Evolutionary conservation across 768 basidiomycete genomes (phyloP), one percentile per base, ranked within the genome.

Genomic region (Austroboletus festivus): DNA sequence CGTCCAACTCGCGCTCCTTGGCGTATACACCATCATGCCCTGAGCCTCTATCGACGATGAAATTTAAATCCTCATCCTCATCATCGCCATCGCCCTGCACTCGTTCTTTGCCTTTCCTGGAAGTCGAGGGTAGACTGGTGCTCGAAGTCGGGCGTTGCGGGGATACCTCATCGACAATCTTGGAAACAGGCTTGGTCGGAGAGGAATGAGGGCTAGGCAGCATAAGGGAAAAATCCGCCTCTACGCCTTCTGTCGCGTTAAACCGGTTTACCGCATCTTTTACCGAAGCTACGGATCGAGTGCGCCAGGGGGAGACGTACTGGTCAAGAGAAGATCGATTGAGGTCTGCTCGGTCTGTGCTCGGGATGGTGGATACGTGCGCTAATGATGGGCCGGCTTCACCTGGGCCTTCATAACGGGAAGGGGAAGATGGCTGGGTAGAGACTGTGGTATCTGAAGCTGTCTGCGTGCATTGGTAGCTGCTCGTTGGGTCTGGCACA

Each of bases 1-100:
- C 76, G 12, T 71, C 64, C 40, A 88, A 68, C 59, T 86, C 85
- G n/a, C 71, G 70, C 57, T 85, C 81, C 57, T 81, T 86, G 22
- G 80, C 83, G 40, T 70, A 67, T 5, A 86, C 76, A 5, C 71
- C 73, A 12, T 73, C 61, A 18, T 76, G 72, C 2, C 71, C 73
- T 2, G 79, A 75, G 5, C 68, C 70, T 44, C 80, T 73, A n/a
- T 55, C 37, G 19, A 64, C 51, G 42, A 68, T 68, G 21, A 61
- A 52, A 45, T 62, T 48, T 5, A 66, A 39, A 48, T 66, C 64
- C 3, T 47, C 47, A 35, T 68, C 54, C 2, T 60, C 18, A 24
- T 63, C 59, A 11, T 6, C 54, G 16, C 22, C 28, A 28, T 6
- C 28, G 31, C 69, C 68, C 12, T 59, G 52, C 9, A 68, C 73